These are phyloP conservation scores for Hypsizygus marmoreus DNA, from an alignment of 768 basidiomycete species.

Conservation along the genomic window DNA sequence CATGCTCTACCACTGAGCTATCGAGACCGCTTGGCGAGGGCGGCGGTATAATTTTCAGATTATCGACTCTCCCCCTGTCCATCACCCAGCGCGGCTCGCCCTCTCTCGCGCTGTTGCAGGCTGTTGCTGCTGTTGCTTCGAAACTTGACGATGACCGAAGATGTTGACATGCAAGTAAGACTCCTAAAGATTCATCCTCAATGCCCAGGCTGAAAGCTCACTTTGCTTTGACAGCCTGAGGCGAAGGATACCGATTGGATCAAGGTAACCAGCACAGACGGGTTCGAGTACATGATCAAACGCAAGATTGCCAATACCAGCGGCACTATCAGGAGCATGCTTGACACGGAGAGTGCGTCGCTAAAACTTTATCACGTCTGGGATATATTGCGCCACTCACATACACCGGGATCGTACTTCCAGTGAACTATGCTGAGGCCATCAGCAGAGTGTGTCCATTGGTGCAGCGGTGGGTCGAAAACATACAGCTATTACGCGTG, in stretches of 20 bases:
- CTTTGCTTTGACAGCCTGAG: constrained; percentile 12
- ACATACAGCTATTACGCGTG: not conserved
- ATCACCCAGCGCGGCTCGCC: too few species aligned
- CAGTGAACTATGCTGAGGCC: constrained; percentile 78
- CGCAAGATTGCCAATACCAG: constrained; percentile 76
- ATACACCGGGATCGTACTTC: constrained; percentile 3
- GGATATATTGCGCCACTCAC: not conserved
- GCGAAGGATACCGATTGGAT: constrained; percentile 63
- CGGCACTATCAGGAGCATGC: constrained; percentile 80
- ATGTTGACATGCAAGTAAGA: constrained; percentile 19
- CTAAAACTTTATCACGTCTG: not conserved
- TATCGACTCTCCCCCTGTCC: not conserved
- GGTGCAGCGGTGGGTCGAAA: constrained; percentile 60
- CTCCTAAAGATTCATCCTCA: not conserved
- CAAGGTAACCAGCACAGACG: constrained; percentile 74
- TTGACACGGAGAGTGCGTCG: constrained; percentile 67
- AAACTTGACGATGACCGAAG: constrained; percentile 12
- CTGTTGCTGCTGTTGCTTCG: not conserved
- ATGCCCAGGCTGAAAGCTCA: not conserved
- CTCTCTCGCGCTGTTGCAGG: too few species aligned
- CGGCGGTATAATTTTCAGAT: not conserved
- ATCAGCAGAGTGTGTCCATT: constrained; percentile 68
- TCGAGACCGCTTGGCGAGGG: constrained; percentile 34
- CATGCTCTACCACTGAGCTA: constrained; percentile 48
- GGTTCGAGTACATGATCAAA: constrained; percentile 77